Base-by-base conservation (phyloP, 1,139 yeast genomes). In the Geotrichum europaeum region DNA sequence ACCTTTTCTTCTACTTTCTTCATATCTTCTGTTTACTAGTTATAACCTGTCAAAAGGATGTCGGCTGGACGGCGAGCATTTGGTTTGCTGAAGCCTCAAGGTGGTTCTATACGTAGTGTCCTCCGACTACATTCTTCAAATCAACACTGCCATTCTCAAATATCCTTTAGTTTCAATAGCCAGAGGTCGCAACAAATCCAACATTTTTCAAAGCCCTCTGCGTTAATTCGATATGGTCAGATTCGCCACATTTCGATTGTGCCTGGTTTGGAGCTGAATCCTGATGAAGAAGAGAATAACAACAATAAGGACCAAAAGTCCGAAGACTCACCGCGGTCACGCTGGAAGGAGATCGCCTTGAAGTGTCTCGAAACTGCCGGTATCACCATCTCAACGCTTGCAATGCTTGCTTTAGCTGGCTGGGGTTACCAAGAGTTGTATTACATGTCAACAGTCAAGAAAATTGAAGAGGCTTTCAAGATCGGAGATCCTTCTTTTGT, bases 361-460 rank as follows among this genome's bases (percentile, higher is more conserved):
- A 87, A 86, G 69, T 82, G 87, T 62, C 68, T 83, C 2, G 96
- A 89, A 69, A 84, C 96, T 0, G 85, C 87, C 1, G 85, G 89
- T 1, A 84, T 89, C 56, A 88, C 94, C 34, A 77, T 88, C 59
- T 84, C 90, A n/a, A 86, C 95, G 1, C 74, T 89, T 30, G 80
- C 84, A 2, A 83, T 89, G 56, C 77, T 89, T 25, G 95, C 89
- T 0, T 73, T 85, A 4, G 88, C 95, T 1, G 96, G 96, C 1
- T 73, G 83, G 30, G 70, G 82, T 18, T 89, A 89, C 70, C 96
- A 89, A 71, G 76, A 78, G 59, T 76, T 82, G 61, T 89, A 89
- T 71, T 79, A 81, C 55, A 63, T 67, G 9, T 87, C 84, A 65
- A 91, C 88, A 0, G 72, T 86, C 45, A 76, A 77, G 62, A 87